phyloP scores from a whole-genome alignment of 23 red algal genomes.

The Gracilaria domingensis region DNA sequence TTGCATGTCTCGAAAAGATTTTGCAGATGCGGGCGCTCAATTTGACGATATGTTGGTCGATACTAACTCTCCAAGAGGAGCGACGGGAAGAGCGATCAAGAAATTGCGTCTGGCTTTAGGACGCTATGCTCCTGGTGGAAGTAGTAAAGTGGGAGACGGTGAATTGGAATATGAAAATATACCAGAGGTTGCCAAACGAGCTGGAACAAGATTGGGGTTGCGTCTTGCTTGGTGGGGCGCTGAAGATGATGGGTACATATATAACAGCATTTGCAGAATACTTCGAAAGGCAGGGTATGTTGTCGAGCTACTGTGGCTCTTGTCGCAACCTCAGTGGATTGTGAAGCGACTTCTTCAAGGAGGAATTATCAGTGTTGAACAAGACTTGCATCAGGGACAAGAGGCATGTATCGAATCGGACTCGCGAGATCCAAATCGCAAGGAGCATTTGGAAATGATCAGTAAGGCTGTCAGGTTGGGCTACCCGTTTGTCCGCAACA shows the following conservation, averaged over 20 bases:
- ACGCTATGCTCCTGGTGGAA: too few relatives aligned
- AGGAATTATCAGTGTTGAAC: conserved; percentile 10
- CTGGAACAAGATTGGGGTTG: neutral
- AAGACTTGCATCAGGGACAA: neutral
- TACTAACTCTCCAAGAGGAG: too few relatives aligned
- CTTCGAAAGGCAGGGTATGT: too few relatives aligned
- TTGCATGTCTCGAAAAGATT: neutral
- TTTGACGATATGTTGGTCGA: too few relatives aligned
- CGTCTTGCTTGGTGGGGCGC: neutral
- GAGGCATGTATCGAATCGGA: neutral
- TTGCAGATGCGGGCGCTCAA: too few relatives aligned
- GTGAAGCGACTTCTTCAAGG: neutral
- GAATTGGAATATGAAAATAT: neutral
- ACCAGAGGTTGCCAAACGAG: neutral
- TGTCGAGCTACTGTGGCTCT: too few relatives aligned
- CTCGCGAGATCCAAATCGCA: neutral
- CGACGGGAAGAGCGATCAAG: too few relatives aligned
- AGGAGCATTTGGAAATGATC: conserved; percentile 10
- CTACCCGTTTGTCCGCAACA: neutral
- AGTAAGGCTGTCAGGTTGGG: neutral
- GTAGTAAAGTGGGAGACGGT: neutral
- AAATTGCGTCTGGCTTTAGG: too few relatives aligned
- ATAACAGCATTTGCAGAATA: too few relatives aligned
- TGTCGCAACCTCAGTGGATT: too few relatives aligned
- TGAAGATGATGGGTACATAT: conserved; percentile 21